Conservation (phyloP, 805 yeast genomes). For the Candida coleopterorum region DNA sequence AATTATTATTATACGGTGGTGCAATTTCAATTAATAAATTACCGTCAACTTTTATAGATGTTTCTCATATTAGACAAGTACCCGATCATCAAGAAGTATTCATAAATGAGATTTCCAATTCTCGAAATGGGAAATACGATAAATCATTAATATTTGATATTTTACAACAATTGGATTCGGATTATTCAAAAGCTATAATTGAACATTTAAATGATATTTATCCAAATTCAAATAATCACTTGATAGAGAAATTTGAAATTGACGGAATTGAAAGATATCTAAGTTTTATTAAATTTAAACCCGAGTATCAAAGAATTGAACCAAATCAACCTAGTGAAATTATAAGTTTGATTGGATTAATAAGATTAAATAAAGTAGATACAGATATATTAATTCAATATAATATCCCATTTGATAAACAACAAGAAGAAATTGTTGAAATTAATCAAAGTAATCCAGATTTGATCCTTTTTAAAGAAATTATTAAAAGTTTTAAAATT, state of each 20-base stretch:
- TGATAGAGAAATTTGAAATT: constrained; percentile 7
- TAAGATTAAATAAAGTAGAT: constrained; percentile 45
- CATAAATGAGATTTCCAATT: constrained; percentile 34
- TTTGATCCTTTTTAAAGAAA: constrained; percentile 25
- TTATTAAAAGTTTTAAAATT: constrained; percentile 30
- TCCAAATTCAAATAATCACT: constrained; percentile 19
- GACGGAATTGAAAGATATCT: constrained; percentile 1
- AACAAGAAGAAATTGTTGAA: constrained; percentile 2
- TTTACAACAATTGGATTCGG: constrained; percentile 44
- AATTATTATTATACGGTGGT: constrained; percentile 85
- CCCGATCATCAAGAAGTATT: constrained; percentile 96
- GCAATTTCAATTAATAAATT: constrained; percentile 44
- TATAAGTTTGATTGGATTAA: constrained; percentile 51
- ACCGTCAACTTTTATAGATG: constrained; percentile 53
- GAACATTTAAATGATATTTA: constrained; percentile 54
- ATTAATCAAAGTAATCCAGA: too few species aligned
- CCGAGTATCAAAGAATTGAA: background rate
- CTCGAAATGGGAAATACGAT: constrained; percentile 1
- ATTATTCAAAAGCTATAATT: constrained; percentile 38
- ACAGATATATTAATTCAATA: constrained; percentile 62
- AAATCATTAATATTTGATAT: constrained; percentile 52
- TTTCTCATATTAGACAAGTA: constrained; percentile 70
- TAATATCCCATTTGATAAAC: constrained; percentile 44
- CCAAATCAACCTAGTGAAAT: background rate
- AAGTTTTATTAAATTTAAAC: constrained; percentile 1